A percentile compares a stretch with the other conserved stretches of the same genome.
Conservation (phyloP, 306 rosid species). For the Acmispon strigosus region DNA sequence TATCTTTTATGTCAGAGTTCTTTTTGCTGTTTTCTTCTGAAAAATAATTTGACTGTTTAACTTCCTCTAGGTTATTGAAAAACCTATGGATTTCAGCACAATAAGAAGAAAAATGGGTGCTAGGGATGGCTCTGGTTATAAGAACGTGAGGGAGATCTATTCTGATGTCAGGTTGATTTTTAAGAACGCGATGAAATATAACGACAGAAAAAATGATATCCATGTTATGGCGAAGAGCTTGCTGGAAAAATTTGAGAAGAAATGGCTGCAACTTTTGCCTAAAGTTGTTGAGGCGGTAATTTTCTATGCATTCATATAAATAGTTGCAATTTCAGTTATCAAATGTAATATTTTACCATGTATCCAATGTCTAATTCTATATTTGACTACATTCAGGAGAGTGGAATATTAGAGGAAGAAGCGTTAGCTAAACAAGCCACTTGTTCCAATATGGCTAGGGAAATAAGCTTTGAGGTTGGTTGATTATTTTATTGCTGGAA, state of each 20-base stretch:
- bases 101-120: constrained; percentile 67
- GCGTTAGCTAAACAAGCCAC: constrained; percentile 53
- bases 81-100: constrained; percentile 84
- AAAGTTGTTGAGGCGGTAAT: constrained; percentile 64
- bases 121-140: constrained; percentile 69
- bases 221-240: constrained; percentile 74
- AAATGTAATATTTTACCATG: neutral
- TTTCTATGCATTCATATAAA: neutral
- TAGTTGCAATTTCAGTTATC: neutral
- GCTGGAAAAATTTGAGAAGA: constrained; percentile 63
- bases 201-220: constrained; percentile 47
- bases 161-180: constrained; percentile 72
- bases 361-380: neutral
- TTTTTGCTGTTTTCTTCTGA: neutral
- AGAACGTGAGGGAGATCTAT: constrained; percentile 61
- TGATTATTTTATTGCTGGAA: constrained; percentile 1
- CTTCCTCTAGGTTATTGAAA: constrained; percentile 50
- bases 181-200: constrained; percentile 77
- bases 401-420: constrained; percentile 45
- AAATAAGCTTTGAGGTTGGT: constrained; percentile 47
- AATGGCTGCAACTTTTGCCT: constrained; percentile 72
- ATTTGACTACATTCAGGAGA: constrained; percentile 43
- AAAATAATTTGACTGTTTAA: constrained; percentile 15
- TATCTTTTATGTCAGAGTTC: neutral
- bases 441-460: constrained; percentile 63